phyloP scores from a whole-genome alignment of 805 yeast species.

The Candida sonorensis region DNA sequence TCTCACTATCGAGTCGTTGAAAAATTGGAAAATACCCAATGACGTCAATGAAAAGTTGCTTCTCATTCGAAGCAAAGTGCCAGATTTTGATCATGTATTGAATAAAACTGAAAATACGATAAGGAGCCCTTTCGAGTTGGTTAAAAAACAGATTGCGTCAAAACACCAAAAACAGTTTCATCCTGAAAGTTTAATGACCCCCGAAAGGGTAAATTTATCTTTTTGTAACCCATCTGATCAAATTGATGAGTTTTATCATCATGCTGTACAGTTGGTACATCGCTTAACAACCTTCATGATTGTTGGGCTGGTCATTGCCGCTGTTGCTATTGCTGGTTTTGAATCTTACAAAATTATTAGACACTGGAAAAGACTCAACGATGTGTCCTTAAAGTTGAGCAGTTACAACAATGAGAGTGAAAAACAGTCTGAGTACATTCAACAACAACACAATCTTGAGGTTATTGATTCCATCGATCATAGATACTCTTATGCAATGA shows the following conservation, averaged over 20 bases:
- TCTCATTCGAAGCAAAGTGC: conserved; percentile 43
- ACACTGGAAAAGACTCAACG: conserved; percentile 45
- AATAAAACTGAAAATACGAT: conserved; percentile 50
- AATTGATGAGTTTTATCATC: conserved; percentile 34
- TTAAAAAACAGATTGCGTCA: conserved; percentile 33
- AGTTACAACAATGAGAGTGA: too few relatives aligned
- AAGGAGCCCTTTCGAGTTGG: conserved; percentile 49
- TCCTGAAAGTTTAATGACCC: conserved; percentile 31
- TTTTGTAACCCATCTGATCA: conserved; percentile 36
- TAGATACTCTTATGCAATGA: conserved; percentile 14
- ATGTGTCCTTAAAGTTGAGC: too few relatives aligned
- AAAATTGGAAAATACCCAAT: conserved; percentile 57
- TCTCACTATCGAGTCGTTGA: conserved; percentile 48
- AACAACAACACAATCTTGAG: conserved; percentile 15
- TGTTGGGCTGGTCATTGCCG: too few relatives aligned
- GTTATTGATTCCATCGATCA: conserved; percentile 22
- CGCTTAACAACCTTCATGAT: too few relatives aligned
- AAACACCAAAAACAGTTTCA: conserved; percentile 14
- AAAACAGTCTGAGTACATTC: conserved; percentile 1
- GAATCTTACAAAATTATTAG: conserved; percentile 38
- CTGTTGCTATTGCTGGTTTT: too few relatives aligned
- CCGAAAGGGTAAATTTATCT: conserved; percentile 26
- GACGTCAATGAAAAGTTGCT: conserved; percentile 54
- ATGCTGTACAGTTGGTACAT: too few relatives aligned
- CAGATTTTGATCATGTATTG: conserved; percentile 59